Evolutionary conservation across 192 early-diverging fungal genomes (phyloP), one percentile per base, ranked within the genome.

Genomic region (Linnemannia hyalina): DNA sequence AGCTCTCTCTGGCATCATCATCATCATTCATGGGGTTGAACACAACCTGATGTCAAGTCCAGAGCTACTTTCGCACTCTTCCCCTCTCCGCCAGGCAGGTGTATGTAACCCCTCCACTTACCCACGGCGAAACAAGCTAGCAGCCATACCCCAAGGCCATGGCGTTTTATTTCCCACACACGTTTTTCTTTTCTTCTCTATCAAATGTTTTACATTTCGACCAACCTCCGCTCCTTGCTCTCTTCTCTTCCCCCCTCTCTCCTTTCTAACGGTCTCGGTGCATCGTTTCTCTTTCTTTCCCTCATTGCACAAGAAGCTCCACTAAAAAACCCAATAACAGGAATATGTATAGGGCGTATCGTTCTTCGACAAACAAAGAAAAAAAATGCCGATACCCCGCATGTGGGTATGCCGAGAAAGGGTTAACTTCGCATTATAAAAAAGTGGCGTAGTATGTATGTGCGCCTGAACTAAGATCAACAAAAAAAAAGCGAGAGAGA

Each of bases 351-450:
- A 32, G 60, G 60, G 60, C 60, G 60, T 65, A 26, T 9, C 9
- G 26, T n/a, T 6, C 26, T 35, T 52, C 20, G 60, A 65, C 60
- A 65, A 32, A 29, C n/a, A 65, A 65, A 52, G 49, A 18, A 52
- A 52, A 22, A 52, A 52, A 52, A 52, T 52, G 49, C 49, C 49
- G 49, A 29, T 65, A 65, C 60, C 60, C 60, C 60, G 60, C 60
- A 65, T 65, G 60, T 65, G 60, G 60, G 60, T 29, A 65, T 65
- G 60, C 60, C 60, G 60, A 65, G 32, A 65, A 29, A 65, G 29
- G 29, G 29, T 9, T 26, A 32, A 65, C 49, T 20, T 52, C 44
- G 20, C 15, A 52, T 46, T 9, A 4, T 6, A 32, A 10, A 65
- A 65, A 65, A 65, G 60, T 65, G 60, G 60, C 60, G 29, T 65